Base-by-base conservation (phyloP, 2,329 filamentous ascomycete species). In the Colletotrichum truncatum region DNA sequence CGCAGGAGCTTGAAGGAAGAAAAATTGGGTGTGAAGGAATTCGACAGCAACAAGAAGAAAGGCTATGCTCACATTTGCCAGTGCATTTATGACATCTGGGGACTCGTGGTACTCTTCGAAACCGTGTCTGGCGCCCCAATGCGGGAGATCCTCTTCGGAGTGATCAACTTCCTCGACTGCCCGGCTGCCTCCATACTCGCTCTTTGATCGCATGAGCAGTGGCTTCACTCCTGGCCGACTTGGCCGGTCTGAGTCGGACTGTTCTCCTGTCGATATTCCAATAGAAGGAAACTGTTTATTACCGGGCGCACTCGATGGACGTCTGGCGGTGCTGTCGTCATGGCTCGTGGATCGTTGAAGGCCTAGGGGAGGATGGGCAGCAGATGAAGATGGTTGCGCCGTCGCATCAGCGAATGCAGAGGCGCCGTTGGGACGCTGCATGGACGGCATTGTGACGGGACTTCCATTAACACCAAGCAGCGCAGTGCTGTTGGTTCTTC, bases 91-190 rank as follows among this genome's bases (percentile, higher is more conserved):
- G 73, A 97, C 94, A 74, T 97, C 93, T 70, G 94, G 92, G 5
- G 92, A 97, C 74, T 93, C 92, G 76, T 97, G 94, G 77, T 97
- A 93, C 71, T 94, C 92, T 74, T 97, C 93, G 82, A 96, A 98
- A 49, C 94, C 94, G 80, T 98, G 94, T 51, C 94, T 88, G 76
- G 85, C 85, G 7, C 86, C 86, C 83, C 84, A 86, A 69, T 84
- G 82, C 43, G 80, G 78, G 30, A 83, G 76, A 41, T 84, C 82
- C 4, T 84, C 82, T 12, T 84, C 82, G 26, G 74, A 71, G 52
- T 77, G 73, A 41, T 82, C 81, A 16, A 82, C 77, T 14, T 80
- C 74, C 23, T 80, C 77, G 16, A 28, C 26, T 36, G 78, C 75
- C 58, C 72, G 75, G 25, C 80, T 81, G 43, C 80, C 75, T 26